Evolutionary conservation across 139 green algal species (phyloP).

Genomic region (Auxenochlorella pyrenoidosa): DNA sequence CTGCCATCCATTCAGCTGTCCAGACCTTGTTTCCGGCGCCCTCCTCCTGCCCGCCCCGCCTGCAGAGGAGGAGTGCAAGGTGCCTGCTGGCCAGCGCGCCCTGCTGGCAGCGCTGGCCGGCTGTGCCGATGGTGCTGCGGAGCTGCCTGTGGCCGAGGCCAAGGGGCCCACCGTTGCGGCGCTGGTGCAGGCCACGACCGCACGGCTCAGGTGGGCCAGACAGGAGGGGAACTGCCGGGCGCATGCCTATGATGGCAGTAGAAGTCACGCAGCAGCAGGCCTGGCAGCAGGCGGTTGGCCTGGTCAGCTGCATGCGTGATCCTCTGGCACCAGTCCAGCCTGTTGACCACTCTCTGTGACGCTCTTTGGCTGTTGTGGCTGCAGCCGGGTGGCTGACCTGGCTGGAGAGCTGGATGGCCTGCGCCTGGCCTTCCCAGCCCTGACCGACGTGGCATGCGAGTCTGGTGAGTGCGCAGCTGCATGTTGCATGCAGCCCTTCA

Average conservation of each 20-base stretch:
- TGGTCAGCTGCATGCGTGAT: too few relatives aligned
- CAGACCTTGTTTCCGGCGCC: too few relatives aligned
- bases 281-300: too few relatives aligned
- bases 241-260: too few relatives aligned
- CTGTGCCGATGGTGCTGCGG: conserved; percentile 2
- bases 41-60: neutral
- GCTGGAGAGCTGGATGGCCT: conserved; percentile 40
- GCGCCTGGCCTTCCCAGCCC: conserved; percentile 22
- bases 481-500: too few relatives aligned
- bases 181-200: conserved; percentile 8
- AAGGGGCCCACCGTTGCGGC: conserved; percentile 14
- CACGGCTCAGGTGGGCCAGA: neutral
- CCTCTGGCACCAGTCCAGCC: too few relatives aligned
- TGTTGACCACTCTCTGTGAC: too few relatives aligned
- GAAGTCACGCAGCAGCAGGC: too few relatives aligned
- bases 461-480: conserved; percentile 4
- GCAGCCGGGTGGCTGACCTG: conserved; percentile 36
- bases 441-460: conserved; percentile 15
- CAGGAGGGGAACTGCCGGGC: neutral
- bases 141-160: neutral
- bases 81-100: conserved; percentile 3
- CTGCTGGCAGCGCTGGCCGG: conserved; percentile 26
- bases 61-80: conserved; percentile 4
- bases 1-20: too few relatives aligned
- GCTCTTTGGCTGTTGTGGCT: neutral